These are phyloP conservation scores for Xerocomus minutiporus DNA, from an alignment of 1,284 basidiomycete species.

Conservation along the genomic window DNA sequence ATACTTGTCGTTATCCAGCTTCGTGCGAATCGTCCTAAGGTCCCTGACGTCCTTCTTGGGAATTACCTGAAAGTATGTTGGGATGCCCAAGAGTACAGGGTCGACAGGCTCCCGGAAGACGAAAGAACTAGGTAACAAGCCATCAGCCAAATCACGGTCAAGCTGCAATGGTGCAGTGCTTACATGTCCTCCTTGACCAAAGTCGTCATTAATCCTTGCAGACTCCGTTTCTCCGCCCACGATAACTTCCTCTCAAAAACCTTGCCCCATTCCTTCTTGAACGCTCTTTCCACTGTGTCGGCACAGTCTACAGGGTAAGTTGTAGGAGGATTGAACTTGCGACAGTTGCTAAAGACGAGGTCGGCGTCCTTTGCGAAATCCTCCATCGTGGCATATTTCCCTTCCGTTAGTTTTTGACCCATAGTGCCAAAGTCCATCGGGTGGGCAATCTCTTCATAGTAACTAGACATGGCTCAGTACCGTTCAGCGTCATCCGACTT, in stretches of 20 bases:
- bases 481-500: neutral
- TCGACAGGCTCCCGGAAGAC: constrained; percentile 87
- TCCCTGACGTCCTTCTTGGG: constrained; percentile 85
- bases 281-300: constrained; percentile 67
- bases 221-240: constrained; percentile 75
- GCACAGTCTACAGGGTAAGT: constrained; percentile 75
- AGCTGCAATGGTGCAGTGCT: constrained; percentile 34
- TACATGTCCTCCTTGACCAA: constrained; percentile 71
- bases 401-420: constrained; percentile 60
- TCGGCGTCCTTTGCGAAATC: constrained; percentile 80
- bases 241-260: constrained; percentile 70
- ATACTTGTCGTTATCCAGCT: constrained; percentile 82
- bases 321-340: constrained; percentile 81
- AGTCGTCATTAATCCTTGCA: constrained; percentile 70
- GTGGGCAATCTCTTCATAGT: constrained; percentile 86
- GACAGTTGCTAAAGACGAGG: constrained; percentile 85
- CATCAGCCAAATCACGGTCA: constrained; percentile 2
- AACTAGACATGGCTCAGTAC: constrained; percentile 45
- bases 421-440: constrained; percentile 97
- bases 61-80: constrained; percentile 80
- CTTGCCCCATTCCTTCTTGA: constrained; percentile 87
- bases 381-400: constrained; percentile 74
- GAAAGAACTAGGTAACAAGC: constrained; percentile 48
- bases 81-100: constrained; percentile 70
- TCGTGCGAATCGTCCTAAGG: constrained; percentile 75